Base-by-base conservation (phyloP, 768 basidiomycete genomes). In the Hygrophorus pudorinus region DNA sequence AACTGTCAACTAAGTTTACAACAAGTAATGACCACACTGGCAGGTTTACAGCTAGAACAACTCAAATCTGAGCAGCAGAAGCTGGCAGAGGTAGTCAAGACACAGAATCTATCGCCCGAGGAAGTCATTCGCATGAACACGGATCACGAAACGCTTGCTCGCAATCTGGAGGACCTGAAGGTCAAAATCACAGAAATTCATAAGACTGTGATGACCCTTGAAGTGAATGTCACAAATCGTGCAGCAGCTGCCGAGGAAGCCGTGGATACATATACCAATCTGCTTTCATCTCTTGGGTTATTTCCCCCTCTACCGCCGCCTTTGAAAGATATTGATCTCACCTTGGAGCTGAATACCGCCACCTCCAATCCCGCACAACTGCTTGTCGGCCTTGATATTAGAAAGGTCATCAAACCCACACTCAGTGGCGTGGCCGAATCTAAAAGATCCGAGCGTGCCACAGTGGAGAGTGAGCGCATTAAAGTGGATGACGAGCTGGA, bases 51-150 rank as follows among this genome's bases (percentile, higher is more conserved):
- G 44, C 65, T 90, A 30, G 76, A 80, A 33, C 70, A 75, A 37
- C 69, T 87, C 28, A 75, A 75, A 49, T 59, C 62, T 20, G 86
- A 92, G 53, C 75, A 84, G 50, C 68, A 68, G 18, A 73, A 71
- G 44, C 68, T 92, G 18, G 64, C 67, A 7, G 70, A 73, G 0
- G 73, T 81, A 2, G 87, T 98, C 21, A 81, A 81, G 54, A 76
- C 68, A 27, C 96, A 99, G 60, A 93, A 96, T 56, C 72, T 99
- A 35, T 78, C 86, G 1, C 85, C 86, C 0, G 89, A 93, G 60
- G 93, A 99, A 62, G 90, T 96, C 33, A 64, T 76, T 43, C 80
- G 80, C 30, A 93, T 99, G 88, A 92, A 84, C 54, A 79, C 79
- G 4, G 92, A 97, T 51, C 84, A 90, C 46, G 87, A 92, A 53